Evolutionary conservation across 805 yeast species (phyloP).

Genomic region (Candida anglica): DNA sequence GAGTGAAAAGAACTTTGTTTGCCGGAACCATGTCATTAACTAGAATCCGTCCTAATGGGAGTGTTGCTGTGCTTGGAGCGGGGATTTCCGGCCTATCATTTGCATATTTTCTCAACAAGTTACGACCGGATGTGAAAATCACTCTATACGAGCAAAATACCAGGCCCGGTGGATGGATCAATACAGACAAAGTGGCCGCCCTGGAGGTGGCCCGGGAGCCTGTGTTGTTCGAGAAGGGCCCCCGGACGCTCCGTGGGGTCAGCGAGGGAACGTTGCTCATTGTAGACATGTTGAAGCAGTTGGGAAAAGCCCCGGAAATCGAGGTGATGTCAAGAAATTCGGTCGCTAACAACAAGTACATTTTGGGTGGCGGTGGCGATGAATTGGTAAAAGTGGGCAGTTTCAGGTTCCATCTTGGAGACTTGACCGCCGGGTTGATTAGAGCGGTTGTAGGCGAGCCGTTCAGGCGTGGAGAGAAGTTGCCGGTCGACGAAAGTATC

Average conservation of each 20-base stretch:
- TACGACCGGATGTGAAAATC: constrained; percentile 75
- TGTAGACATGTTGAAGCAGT: constrained; percentile 51
- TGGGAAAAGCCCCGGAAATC: constrained; percentile 48
- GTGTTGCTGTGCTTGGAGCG: constrained; percentile 76
- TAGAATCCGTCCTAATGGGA: constrained; percentile 25
- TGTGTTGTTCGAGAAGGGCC: constrained; percentile 74
- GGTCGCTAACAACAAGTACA: constrained; percentile 67
- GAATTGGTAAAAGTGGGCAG: constrained; percentile 47
- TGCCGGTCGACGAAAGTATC: constrained; percentile 61
- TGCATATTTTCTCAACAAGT: constrained; percentile 59
- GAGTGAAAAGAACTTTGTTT: too few species aligned
- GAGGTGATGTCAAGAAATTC: constrained; percentile 56
- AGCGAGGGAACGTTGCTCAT: constrained; percentile 74
- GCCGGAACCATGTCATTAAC: constrained; percentile 15
- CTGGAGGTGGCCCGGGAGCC: constrained; percentile 13
- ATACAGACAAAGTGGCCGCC: constrained; percentile 38
- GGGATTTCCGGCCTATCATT: constrained; percentile 85
- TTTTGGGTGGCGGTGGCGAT: constrained; percentile 42
- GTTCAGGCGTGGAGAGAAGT: constrained; percentile 26
- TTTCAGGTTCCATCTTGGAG: too few species aligned
- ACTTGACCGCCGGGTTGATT: constrained; percentile 42
- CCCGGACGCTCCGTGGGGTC: constrained; percentile 82
- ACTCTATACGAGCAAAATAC: constrained; percentile 54
- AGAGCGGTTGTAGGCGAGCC: constrained; percentile 50
- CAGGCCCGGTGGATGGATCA: constrained; percentile 79